Percentiles rank a stretch among this genome's conserved stretches.
These are phyloP conservation scores for Penicillium canescens DNA, from an alignment of 495 filamentous ascomycete genomes.

Conservation along the genomic window DNA sequence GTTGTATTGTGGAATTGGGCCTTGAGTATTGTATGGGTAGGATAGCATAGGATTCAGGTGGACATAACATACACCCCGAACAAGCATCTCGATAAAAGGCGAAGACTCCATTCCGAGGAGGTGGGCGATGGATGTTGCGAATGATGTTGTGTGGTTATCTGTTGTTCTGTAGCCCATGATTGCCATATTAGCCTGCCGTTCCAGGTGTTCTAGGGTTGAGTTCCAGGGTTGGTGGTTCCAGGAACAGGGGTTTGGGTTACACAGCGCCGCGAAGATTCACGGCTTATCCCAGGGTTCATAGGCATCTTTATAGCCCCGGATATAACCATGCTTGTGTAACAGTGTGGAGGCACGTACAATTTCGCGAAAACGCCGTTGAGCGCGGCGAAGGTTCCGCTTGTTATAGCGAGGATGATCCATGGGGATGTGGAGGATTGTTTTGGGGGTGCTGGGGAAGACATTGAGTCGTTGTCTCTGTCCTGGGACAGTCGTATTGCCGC, in stretches of 20 bases:
- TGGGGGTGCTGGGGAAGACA: constrained; percentile 13
- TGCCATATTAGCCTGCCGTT: too few relatives aligned
- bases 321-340: neutral
- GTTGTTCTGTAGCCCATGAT: constrained; percentile 62
- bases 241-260: neutral
- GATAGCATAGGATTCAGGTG: too few relatives aligned
- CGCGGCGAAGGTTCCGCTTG: constrained; percentile 87
- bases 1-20: neutral
- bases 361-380: constrained; percentile 97
- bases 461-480: neutral
- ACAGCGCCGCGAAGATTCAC: neutral
- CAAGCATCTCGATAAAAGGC: constrained; percentile 62
- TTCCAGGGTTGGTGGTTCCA: too few relatives aligned
- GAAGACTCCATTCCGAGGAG: constrained; percentile 51
- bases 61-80: constrained; percentile 63
- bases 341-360: constrained; percentile 56
- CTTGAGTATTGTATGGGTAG: too few relatives aligned
- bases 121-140: constrained; percentile 63
- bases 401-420: constrained; percentile 82
- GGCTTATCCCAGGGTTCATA: neutral
- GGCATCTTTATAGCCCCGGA: neutral
- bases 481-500: neutral
- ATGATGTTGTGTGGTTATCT: constrained; percentile 72
- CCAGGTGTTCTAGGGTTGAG: too few relatives aligned
- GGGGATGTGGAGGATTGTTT: constrained; percentile 18